Percentiles rank a stretch among this genome's conserved stretches.
Evolutionary conservation across 2,329 filamentous ascomycete genomes (phyloP).

Genomic region (Monosporascus sp.): DNA sequence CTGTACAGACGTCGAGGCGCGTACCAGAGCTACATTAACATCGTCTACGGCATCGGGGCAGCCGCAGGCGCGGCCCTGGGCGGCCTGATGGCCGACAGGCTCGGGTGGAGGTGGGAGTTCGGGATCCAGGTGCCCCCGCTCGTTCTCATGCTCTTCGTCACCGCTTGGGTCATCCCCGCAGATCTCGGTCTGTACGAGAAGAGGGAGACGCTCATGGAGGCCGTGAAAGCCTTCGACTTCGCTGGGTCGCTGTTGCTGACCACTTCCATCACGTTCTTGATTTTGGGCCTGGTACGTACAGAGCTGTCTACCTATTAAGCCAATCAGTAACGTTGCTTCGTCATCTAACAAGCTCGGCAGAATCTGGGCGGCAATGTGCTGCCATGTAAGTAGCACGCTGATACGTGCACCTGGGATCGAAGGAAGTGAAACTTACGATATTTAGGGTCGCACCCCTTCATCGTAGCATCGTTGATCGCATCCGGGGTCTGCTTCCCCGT

Average conservation of each 20-base stretch:
- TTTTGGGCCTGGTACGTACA: conserved; percentile 49
- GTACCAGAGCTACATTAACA: conserved; percentile 68
- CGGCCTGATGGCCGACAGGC: conserved; percentile 61
- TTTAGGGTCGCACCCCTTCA: conserved; percentile 52
- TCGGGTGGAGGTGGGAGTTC: conserved; percentile 73
- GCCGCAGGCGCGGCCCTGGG: conserved; percentile 63
- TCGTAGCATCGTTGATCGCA: conserved; percentile 45
- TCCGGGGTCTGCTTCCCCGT: conserved; percentile 43
- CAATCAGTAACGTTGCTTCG: too few species aligned
- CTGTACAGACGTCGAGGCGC: conserved; percentile 47
- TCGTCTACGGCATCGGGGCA: conserved; percentile 55
- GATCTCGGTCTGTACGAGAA: conserved; percentile 46
- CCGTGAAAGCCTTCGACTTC: conserved; percentile 52
- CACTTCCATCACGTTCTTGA: conserved; percentile 49
- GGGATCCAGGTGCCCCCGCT: conserved; percentile 54
- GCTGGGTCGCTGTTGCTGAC: conserved; percentile 50
- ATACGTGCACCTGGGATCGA: neutral
- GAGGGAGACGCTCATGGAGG: conserved; percentile 39
- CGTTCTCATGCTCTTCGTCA: conserved; percentile 39
- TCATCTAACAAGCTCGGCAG: conserved; percentile 22
- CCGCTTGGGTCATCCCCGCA: conserved; percentile 42
- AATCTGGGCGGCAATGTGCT: conserved; percentile 60
- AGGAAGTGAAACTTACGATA: neutral
- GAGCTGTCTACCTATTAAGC: neutral
- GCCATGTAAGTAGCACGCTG: conserved; percentile 38